Conservation (phyloP, 1,284 basidiomycete species). For the Leccinum griseonigrum region DNA sequence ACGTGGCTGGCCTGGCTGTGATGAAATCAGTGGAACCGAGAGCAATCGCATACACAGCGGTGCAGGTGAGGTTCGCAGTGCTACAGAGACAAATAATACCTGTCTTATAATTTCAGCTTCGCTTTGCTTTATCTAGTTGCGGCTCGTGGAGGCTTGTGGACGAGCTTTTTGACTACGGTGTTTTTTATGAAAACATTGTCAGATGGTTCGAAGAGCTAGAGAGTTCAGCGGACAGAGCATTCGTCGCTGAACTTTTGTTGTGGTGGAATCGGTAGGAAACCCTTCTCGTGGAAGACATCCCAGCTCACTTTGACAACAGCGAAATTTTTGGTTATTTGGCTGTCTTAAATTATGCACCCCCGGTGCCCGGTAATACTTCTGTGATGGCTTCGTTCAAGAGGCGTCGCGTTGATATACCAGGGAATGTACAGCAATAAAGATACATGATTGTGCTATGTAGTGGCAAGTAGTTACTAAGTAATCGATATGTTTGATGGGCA, state of each 20-base stretch:
- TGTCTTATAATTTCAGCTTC: neutral
- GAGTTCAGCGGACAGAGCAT: neutral
- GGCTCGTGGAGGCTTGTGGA: neutral
- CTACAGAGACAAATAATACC: neutral
- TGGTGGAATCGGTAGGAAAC: neutral
- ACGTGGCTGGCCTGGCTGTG: slow-evolving; percentile 3
- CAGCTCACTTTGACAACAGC: neutral
- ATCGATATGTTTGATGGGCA: no score
- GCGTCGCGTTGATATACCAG: neutral
- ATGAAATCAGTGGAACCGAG: slow-evolving; percentile 6
- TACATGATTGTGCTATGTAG: no score
- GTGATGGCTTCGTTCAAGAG: neutral
- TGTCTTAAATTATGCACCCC: neutral
- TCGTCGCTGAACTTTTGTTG: neutral
- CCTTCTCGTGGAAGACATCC: neutral
- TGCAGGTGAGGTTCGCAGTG: slow-evolving; percentile 7
- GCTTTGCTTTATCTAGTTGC: neutral
- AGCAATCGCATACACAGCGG: slow-evolving; percentile 12
- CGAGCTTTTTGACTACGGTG: neutral
- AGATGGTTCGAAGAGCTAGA: neutral
- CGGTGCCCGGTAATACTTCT: neutral
- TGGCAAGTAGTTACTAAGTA: no score
- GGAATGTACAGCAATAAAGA: no score
- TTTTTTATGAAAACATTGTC: neutral
- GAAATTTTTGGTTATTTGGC: neutral